Evolutionary conservation across 805 yeast species (phyloP), one percentile per base, ranked within the genome.

Genomic region (Zygoascus tannicola): DNA sequence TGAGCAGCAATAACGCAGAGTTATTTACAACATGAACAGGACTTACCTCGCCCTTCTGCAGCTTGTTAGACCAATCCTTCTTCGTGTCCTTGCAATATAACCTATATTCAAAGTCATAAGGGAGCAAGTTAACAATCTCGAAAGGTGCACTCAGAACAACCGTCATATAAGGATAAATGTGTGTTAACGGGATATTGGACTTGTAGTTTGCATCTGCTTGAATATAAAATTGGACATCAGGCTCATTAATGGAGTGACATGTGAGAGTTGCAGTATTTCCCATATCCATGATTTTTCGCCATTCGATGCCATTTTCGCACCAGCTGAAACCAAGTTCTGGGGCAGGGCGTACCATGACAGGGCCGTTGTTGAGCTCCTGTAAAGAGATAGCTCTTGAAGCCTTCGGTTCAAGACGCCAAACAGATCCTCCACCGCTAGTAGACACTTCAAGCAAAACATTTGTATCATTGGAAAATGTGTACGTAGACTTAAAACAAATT

Each of bases 161-260:
- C 5, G 69, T 73, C 84, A 90, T 73, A 54, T 85, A 92, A 0
- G 98, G 98, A 56, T 85, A 94, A 1, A 84, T 72, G 46, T 71
- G 69, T 0, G 84, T 73, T 21, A 87, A 64, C 0, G 86, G 87
- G 50, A 85, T 94, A n/a, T 73, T 69, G 15, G 65, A 59, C 50
- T 82, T 77, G 59, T 63, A 81, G 37, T 66, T 62, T 1, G 90
- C 86, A 51, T 76, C 81, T 0, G 81, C 82, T 51, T 83, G 90
- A 63, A 84, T 81, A 54, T 73, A 81, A 58, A 76, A 83, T 32
- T 21, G 15, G 7, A 26, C 21, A 7, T 37, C 32, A 7, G 19
- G 32, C 5, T 23, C 32, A 10, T 23, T 20, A 3, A 10, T n/a
- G 3, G 40, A 22, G 7, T 23, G 4, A 21, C 40, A 37, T 14